Percentiles rank a stretch among this genome's conserved stretches.
phyloP scores from a whole-genome alignment of 129 eudicot species.

The Heracleum sosnowskyi region DNA sequence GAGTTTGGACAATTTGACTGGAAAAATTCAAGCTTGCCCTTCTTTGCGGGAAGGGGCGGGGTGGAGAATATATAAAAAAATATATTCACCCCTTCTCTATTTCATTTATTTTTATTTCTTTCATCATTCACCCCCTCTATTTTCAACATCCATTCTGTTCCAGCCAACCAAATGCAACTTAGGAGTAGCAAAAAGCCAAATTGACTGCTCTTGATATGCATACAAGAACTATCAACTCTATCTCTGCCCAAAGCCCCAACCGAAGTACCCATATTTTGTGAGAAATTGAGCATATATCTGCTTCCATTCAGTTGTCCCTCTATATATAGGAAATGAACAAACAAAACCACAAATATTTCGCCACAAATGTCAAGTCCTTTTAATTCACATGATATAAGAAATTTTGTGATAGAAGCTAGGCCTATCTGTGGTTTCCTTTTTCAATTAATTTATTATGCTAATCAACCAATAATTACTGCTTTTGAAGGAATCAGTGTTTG shows the following conservation, averaged over 20 bases:
- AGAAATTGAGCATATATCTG: background rate
- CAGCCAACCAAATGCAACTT: background rate
- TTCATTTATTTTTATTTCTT: no score
- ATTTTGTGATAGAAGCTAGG: background rate
- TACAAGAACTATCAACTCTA: background rate
- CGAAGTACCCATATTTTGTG: background rate
- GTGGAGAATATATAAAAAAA: background rate
- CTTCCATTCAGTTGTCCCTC: background rate
- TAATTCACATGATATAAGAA: background rate
- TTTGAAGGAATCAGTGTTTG: slow-evolving; percentile 63
- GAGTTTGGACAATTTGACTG: background rate
- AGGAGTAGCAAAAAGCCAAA: background rate
- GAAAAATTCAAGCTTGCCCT: background rate
- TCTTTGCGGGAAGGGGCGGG: background rate
- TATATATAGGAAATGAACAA: background rate
- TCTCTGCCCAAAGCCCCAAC: background rate
- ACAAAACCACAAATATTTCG: background rate
- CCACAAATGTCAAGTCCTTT: background rate
- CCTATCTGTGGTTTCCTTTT: background rate
- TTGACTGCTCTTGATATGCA: no score
- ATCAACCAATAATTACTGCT: background rate
- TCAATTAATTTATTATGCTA: background rate
- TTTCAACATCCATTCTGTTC: background rate
- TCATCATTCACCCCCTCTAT: no score
- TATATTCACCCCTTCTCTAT: no score